Evolutionary conservation across 805 yeast genomes (phyloP).

Genomic region (Kodamaea fukazawae): DNA sequence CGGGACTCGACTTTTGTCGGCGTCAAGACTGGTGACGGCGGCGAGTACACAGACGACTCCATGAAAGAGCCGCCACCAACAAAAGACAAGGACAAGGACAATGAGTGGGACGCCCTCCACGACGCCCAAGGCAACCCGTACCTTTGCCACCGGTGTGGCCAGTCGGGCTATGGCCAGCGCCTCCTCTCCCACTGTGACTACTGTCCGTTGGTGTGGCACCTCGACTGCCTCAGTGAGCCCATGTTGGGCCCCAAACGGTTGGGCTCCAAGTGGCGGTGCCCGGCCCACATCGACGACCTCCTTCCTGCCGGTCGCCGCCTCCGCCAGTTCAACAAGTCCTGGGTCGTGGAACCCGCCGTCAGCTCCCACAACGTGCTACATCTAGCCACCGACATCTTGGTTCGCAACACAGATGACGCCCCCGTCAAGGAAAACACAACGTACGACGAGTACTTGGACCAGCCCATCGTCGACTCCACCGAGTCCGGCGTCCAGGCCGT

Average conservation of each 20-base stretch:
- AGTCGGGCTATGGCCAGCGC: slow-evolving; percentile 56
- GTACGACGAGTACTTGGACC: slow-evolving; percentile 4
- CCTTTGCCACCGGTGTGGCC: slow-evolving; percentile 74
- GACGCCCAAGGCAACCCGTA: slow-evolving; percentile 68
- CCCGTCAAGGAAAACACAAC: not conserved
- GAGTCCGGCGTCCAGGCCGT: slow-evolving; percentile 20
- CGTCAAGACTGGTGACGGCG: slow-evolving; percentile 62
- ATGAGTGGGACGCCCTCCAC: slow-evolving; percentile 59
- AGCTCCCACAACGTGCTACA: slow-evolving; percentile 8
- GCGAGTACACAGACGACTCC: slow-evolving; percentile 62
- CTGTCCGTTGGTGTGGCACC: slow-evolving; percentile 81
- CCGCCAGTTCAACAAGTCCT: slow-evolving; percentile 51
- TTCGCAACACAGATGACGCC: not conserved
- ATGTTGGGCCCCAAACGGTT: slow-evolving; percentile 66
- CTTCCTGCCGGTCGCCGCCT: slow-evolving; percentile 33
- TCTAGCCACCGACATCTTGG: slow-evolving; percentile 4
- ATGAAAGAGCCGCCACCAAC: slow-evolving; percentile 34
- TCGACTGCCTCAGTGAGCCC: slow-evolving; percentile 82
- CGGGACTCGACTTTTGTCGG: slow-evolving; percentile 67
- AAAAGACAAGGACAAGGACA: slow-evolving; percentile 43
- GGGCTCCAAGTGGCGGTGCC: slow-evolving; percentile 88
- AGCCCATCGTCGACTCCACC: slow-evolving; percentile 10
- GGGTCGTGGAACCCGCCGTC: slow-evolving; percentile 51
- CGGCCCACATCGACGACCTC: slow-evolving; percentile 67
- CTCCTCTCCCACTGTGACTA: slow-evolving; percentile 75